Percentiles rank a stretch among this genome's conserved stretches.
These are phyloP conservation scores for Dryas integrifolia DNA, from an alignment of 331 rosid species.

Conservation along the genomic window DNA sequence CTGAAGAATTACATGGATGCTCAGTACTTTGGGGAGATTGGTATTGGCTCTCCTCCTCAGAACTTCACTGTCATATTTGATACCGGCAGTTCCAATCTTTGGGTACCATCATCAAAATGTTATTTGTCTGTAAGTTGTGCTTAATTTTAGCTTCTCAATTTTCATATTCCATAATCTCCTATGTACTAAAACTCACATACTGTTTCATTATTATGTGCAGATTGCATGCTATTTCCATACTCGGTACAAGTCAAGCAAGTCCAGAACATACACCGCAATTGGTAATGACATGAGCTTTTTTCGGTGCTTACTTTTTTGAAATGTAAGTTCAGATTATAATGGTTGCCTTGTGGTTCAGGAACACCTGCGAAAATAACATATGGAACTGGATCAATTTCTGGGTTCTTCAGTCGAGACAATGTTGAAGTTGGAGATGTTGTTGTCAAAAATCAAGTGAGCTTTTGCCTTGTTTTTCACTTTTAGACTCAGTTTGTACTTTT, in stretches of 20 bases:
- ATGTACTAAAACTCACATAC: neutral
- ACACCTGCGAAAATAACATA: constrained; percentile 57
- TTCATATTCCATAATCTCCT: constrained; percentile 14
- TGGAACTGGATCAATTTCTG: constrained; percentile 79
- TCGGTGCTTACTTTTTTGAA: neutral
- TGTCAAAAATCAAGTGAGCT: constrained; percentile 65
- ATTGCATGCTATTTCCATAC: constrained; percentile 72
- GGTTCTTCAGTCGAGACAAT: constrained; percentile 75
- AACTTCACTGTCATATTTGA: constrained; percentile 78
- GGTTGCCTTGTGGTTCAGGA: constrained; percentile 50
- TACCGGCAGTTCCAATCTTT: constrained; percentile 90
- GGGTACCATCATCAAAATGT: constrained; percentile 93
- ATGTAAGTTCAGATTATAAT: neutral
- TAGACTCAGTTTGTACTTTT: constrained; percentile 19
- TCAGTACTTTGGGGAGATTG: constrained; percentile 85
- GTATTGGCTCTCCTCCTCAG: constrained; percentile 87
- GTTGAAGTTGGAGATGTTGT: constrained; percentile 63
- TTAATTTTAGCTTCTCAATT: constrained; percentile 18
- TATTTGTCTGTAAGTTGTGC: constrained; percentile 64
- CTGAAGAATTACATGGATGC: constrained; percentile 77
- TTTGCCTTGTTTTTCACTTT: neutral
- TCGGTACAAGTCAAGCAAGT: constrained; percentile 63
- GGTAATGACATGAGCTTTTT: constrained; percentile 42
- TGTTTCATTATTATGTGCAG: constrained; percentile 39
- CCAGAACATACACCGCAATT: constrained; percentile 53